Conservation (phyloP, 2,329 filamentous ascomycete species). For the Blastomyces gilchristii region DNA sequence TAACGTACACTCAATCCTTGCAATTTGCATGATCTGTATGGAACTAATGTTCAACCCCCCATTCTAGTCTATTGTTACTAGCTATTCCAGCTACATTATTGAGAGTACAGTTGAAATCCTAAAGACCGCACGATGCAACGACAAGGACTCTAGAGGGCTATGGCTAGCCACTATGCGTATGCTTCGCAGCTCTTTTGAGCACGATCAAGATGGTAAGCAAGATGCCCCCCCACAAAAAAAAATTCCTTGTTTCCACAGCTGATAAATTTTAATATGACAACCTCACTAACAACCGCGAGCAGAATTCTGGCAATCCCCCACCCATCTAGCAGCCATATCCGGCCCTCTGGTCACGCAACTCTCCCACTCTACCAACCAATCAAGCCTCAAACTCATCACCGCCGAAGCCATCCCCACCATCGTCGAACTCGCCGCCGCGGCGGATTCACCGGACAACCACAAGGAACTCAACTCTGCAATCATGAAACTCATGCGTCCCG, state of each 20-base stretch:
- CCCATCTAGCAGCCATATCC: conserved; percentile 68
- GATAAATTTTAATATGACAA: background rate
- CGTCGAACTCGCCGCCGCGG: conserved; percentile 66
- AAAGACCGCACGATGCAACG: conserved; percentile 26
- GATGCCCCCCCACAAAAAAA: background rate
- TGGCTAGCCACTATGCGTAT: conserved; percentile 62
- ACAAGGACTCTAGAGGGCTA: conserved; percentile 47
- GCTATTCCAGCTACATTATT: conserved; percentile 75
- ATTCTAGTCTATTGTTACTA: conserved; percentile 70
- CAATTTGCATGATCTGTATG: background rate
- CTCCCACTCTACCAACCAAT: conserved; percentile 31
- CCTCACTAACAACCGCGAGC: background rate
- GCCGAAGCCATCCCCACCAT: conserved; percentile 60
- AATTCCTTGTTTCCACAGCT: background rate
- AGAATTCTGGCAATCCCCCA: conserved; percentile 87
- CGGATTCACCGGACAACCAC: conserved; percentile 79
- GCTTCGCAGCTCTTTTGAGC: conserved; percentile 64
- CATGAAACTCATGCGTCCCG: conserved; percentile 62
- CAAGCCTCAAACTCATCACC: conserved; percentile 38
- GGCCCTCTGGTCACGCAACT: conserved; percentile 62
- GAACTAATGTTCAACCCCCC: conserved; percentile 7
- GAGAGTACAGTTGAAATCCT: conserved; percentile 63
- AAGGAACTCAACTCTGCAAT: conserved; percentile 75
- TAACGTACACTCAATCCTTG: conserved; percentile 19
- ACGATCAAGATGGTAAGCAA: conserved; percentile 66